Percentiles rank a stretch among this genome's conserved stretches.
phyloP scores from a whole-genome alignment of 2,329 filamentous ascomycete species.

The Alternaria alternata region DNA sequence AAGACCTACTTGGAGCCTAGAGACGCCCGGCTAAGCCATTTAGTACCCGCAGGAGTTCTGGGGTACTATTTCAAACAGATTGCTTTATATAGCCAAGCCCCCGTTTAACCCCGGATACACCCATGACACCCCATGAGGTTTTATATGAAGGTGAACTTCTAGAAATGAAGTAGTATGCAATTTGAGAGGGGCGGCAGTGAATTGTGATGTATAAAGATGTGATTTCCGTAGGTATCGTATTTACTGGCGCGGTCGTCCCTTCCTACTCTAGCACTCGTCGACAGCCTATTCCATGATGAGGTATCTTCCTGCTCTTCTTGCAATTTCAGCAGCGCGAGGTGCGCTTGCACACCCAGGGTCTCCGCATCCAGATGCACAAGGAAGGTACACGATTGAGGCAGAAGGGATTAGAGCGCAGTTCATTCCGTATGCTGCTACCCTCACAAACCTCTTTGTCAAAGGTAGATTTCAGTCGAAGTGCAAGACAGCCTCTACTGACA shows the following conservation, averaged over 20 bases:
- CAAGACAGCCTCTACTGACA: conserved; percentile 13
- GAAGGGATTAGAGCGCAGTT: conserved; percentile 46
- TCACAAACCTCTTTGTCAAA: conserved; percentile 47
- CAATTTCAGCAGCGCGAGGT: conserved; percentile 23
- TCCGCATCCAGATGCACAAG: conserved; percentile 34
- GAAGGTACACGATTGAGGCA: conserved; percentile 42
- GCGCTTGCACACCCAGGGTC: conserved; percentile 18
- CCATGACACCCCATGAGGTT: conserved; percentile 11
- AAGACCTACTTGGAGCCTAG: conserved; percentile 1
- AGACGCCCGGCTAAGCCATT: conserved; percentile 8
- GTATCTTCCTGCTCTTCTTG: conserved; percentile 28
- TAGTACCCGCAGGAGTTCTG: conserved; percentile 12
- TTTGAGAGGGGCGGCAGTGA: not conserved
- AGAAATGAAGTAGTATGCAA: conserved; percentile 18
- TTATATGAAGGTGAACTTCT: conserved; percentile 18
- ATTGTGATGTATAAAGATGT: conserved; percentile 19
- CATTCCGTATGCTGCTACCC: conserved; percentile 45
- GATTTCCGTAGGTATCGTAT: conserved; percentile 2
- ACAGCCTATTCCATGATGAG: conserved; percentile 26
- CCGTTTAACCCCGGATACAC: conserved; percentile 20
- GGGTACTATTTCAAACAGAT: conserved; percentile 25
- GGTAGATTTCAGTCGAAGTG: conserved; percentile 17
- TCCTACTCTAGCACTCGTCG: conserved; percentile 6
- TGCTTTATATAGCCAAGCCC: conserved; percentile 31
- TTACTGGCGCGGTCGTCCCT: conserved; percentile 11